Evolutionary conservation across 345 rosid species (phyloP).

Genomic region (Citrus australasica): DNA sequence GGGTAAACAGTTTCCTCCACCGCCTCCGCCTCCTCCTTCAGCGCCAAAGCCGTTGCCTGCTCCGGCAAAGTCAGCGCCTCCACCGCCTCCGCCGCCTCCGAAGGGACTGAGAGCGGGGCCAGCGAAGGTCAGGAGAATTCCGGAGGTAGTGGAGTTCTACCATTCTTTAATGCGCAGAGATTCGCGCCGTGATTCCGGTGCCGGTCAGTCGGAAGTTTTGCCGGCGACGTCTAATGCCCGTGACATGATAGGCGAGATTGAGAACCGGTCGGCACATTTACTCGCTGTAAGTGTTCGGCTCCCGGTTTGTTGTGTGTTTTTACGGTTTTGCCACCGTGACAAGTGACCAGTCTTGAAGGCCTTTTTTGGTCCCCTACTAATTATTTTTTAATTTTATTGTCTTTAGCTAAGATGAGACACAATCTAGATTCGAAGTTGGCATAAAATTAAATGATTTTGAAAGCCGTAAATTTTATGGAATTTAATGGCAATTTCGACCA

Average conservation of each 20-base stretch:
- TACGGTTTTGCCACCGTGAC: conserved; percentile 39
- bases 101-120: conserved; percentile 36
- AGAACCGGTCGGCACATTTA: conserved; percentile 88
- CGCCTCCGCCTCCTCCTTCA: conserved; percentile 39
- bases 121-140: conserved; percentile 80
- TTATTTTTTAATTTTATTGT: conserved; percentile 19
- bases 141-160: conserved; percentile 97
- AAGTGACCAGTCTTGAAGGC: conserved; percentile 20
- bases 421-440: conserved; percentile 21
- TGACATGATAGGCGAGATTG: conserved; percentile 99
- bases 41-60: conserved; percentile 10
- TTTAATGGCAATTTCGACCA: not conserved
- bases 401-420: conserved; percentile 34
- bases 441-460: not conserved
- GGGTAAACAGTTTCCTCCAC: conserved; percentile 26
- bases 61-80: conserved; percentile 35
- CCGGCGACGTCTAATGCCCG: conserved; percentile 61
- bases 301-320: conserved; percentile 16
- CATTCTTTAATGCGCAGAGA: conserved; percentile 94
- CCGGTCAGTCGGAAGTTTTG: conserved; percentile 35
- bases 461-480: not conserved
- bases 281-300: conserved; percentile 64
- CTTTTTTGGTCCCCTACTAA: conserved; percentile 23
- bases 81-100: conserved; percentile 78
- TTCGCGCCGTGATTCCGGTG: conserved; percentile 65